Evolutionary conservation across 2,329 filamentous ascomycete species (phyloP).

Genomic region (Cucurbitaria berberidis): DNA sequence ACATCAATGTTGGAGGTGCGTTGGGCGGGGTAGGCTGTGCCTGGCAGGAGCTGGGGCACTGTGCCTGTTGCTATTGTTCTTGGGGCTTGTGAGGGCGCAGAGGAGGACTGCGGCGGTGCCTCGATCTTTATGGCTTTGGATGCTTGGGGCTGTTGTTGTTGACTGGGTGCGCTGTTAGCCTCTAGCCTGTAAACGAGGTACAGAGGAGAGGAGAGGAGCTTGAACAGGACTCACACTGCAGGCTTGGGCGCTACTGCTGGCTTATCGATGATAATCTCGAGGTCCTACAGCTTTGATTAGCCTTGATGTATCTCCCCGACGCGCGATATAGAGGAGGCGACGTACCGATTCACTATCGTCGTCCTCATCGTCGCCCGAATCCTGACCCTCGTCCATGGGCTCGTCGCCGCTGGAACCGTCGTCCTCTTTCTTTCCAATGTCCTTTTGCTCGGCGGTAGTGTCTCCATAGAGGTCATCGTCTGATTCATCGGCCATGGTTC

Average conservation of each 20-base stretch:
- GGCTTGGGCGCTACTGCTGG: slow-evolving; percentile 51
- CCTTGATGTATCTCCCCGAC: slow-evolving; percentile 13
- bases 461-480: slow-evolving; percentile 60
- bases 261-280: slow-evolving; percentile 60
- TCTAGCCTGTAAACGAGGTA: no score
- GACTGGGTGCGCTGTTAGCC: slow-evolving; percentile 29
- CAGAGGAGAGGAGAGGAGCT: background rate
- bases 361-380: slow-evolving; percentile 54
- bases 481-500: slow-evolving; percentile 58
- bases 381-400: slow-evolving; percentile 53
- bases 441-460: slow-evolving; percentile 31
- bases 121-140: slow-evolving; percentile 50
- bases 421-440: slow-evolving; percentile 34
- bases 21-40: slow-evolving; percentile 63
- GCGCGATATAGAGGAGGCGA: background rate
- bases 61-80: slow-evolving; percentile 24
- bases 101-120: slow-evolving; percentile 30
- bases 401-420: slow-evolving; percentile 49
- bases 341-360: slow-evolving; percentile 54
- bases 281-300: slow-evolving; percentile 51
- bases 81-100: slow-evolving; percentile 30
- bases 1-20: slow-evolving; percentile 84
- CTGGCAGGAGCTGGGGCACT: slow-evolving; percentile 35
- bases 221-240: slow-evolving; percentile 33
- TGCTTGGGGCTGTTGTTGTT: slow-evolving; percentile 34